Base-by-base conservation (phyloP, 208 protist genomes). In the Leishmania guyanensis region DNA sequence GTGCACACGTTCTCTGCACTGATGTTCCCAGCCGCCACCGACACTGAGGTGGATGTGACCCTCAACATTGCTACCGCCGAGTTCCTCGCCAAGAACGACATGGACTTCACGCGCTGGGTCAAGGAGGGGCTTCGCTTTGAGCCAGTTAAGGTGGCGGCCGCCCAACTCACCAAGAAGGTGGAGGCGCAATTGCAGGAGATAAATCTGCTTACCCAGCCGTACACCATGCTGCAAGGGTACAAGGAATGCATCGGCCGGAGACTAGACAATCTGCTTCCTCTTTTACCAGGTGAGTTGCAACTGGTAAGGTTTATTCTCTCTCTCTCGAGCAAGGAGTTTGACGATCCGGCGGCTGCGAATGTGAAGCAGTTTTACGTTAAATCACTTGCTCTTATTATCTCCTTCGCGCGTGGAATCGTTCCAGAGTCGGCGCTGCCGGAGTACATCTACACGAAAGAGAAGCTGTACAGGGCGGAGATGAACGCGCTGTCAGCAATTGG, bases 91-190 rank as follows among this genome's bases (percentile, higher is more conserved):
- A 82, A 87, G n/a, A 90, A 94, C 83, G 64, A 88, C 33, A 90
- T 96, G 80, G 89, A 96, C 72, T 80, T 93, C 54, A 92, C 87
- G 77, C 72, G 78, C 20, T 96, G 92, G 92, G 62, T 93, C 3
- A 54, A 74, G 12, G 82, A 91, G 3, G 86, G 91, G 26, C 80
- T 96, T n/a, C 88, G 79, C 53, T 91, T 90, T 78, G 62, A 79
- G 36, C 79, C 90, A 1, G 29, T 91, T 5, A 56, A 79, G 46
- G 71, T 82, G 14, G 87, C 87, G 46, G 77, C 71, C 8, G 77
- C 82, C 33, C 79, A 33, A 0, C 71, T 87, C n/a, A 51, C 43
- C 16, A 77, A 65, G 26, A 78, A 79, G 2, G 51, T 77, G n/a
- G 51, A 69, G 26, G 17, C n/a, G 22, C 22, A 36, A 16, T 16